Percentiles rank a stretch among this genome's conserved stretches.
Conservation (phyloP, 2,329 filamentous ascomycete genomes). For the Xylariaceae sp. region DNA sequence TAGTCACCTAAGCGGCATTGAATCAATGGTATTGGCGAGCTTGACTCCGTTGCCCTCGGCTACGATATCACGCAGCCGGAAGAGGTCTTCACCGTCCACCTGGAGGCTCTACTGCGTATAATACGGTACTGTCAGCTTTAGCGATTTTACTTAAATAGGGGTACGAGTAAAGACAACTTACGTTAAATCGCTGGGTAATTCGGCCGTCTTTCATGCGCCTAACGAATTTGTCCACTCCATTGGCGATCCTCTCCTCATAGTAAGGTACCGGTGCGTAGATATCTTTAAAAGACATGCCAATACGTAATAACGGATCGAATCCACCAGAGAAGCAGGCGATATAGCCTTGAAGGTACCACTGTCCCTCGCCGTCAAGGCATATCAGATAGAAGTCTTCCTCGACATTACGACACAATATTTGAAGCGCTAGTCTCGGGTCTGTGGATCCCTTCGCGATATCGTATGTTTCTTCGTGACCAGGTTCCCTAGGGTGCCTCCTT, state of each 20-base stretch:
- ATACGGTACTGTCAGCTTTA: background rate
- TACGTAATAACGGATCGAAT: slow-evolving; percentile 5
- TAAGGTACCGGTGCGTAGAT: background rate
- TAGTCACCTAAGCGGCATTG: slow-evolving; percentile 16
- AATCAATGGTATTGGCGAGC: slow-evolving; percentile 12
- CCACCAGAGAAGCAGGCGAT: slow-evolving; percentile 15
- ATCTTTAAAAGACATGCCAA: background rate
- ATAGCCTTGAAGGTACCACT: slow-evolving; percentile 12
- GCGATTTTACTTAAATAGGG: background rate
- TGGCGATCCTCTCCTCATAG: background rate
- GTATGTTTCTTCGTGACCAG: slow-evolving; percentile 7
- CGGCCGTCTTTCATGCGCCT: background rate
- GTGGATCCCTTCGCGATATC: background rate
- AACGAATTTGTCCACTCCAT: background rate
- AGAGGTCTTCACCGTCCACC: slow-evolving; percentile 14
- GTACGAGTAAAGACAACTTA: background rate
- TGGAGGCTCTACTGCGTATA: slow-evolving; percentile 16
- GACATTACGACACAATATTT: background rate
- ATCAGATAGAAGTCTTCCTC: slow-evolving; percentile 18
- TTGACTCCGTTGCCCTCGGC: slow-evolving; percentile 13
- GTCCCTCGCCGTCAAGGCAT: slow-evolving; percentile 11
- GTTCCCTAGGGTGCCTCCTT: slow-evolving; percentile 8
- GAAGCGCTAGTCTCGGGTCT: background rate
- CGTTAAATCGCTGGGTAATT: background rate
- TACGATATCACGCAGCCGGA: slow-evolving; percentile 13